Conservation (phyloP, 2,329 filamentous ascomycete species). For the Hypoxylon rubiginosum region DNA sequence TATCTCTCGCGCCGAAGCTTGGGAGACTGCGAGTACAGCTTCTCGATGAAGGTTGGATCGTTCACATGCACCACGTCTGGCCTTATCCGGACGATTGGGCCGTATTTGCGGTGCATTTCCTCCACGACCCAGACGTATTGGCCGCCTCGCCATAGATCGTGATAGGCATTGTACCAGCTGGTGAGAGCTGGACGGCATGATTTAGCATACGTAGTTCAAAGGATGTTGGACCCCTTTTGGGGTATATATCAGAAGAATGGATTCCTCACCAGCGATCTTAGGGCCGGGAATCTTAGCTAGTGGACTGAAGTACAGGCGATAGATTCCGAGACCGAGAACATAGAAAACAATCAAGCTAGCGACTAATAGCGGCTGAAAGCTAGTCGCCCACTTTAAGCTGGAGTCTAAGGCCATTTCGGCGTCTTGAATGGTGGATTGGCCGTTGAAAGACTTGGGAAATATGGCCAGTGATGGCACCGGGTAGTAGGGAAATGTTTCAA, state of each 20-base stretch:
- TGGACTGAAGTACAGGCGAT: slow-evolving; percentile 47
- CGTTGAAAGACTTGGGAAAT: not conserved
- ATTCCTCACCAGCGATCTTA: slow-evolving; percentile 44
- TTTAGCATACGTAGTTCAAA: slow-evolving; percentile 1
- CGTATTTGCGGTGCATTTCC: slow-evolving; percentile 48
- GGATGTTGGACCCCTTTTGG: not conserved
- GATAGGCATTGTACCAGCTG: slow-evolving; percentile 44
- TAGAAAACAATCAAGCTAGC: slow-evolving; percentile 13
- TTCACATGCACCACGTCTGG: slow-evolving; percentile 52
- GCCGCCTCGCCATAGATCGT: slow-evolving; percentile 44
- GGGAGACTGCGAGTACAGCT: slow-evolving; percentile 44
- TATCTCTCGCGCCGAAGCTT: slow-evolving; percentile 41
- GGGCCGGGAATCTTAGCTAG: slow-evolving; percentile 47
- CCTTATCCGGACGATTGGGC: slow-evolving; percentile 46
- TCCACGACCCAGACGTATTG: slow-evolving; percentile 46
- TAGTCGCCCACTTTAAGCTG: slow-evolving; percentile 6
- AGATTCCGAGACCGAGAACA: slow-evolving; percentile 30
- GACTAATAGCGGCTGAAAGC: slow-evolving; percentile 21
- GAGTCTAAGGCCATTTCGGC: slow-evolving; percentile 22
- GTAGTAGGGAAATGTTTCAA: not conserved
- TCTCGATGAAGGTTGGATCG: slow-evolving; percentile 48
- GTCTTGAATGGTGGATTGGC: not conserved
- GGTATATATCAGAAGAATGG: not conserved
- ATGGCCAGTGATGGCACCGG: not conserved
- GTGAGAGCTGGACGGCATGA: slow-evolving; percentile 33